phyloP scores from a whole-genome alignment of 805 yeast species.

The Teunomyces tritomae region DNA sequence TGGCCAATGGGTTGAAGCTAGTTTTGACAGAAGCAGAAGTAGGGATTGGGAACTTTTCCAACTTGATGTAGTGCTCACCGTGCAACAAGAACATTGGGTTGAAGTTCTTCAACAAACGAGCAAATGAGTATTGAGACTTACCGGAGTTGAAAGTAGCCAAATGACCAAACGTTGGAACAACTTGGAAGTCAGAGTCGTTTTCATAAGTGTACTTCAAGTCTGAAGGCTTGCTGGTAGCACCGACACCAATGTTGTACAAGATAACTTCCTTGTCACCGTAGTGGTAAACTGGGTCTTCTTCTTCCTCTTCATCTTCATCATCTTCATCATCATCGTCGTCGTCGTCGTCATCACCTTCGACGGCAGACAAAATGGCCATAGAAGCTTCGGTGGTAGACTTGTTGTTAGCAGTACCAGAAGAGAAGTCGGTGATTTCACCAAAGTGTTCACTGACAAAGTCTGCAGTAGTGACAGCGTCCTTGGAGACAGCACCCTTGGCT shows the following conservation, averaged over 20 bases:
- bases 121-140: slow-evolving; percentile 55
- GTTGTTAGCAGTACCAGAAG: slow-evolving; percentile 50
- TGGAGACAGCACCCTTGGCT: slow-evolving; percentile 76
- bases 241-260: slow-evolving; percentile 85
- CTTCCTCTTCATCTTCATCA: slow-evolving; percentile 36
- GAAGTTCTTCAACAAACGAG: slow-evolving; percentile 69
- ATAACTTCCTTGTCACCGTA: slow-evolving; percentile 71
- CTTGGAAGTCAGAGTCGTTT: slow-evolving; percentile 72
- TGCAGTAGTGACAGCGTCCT: slow-evolving; percentile 51
- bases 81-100: slow-evolving; percentile 87
- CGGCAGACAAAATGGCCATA: slow-evolving; percentile 69
- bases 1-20: slow-evolving; percentile 63
- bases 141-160: slow-evolving; percentile 75
- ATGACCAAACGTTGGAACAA: slow-evolving; percentile 86
- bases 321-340: slow-evolving; percentile 44
- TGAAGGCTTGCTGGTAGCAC: slow-evolving; percentile 58
- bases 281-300: slow-evolving; percentile 46
- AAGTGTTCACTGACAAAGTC: slow-evolving; percentile 73
- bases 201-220: slow-evolving; percentile 83
- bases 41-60: slow-evolving; percentile 76
- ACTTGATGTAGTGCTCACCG: slow-evolving; percentile 89
- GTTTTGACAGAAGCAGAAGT: slow-evolving; percentile 63
- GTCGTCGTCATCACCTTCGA: slow-evolving; percentile 46
- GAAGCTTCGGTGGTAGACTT: slow-evolving; percentile 72
- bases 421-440: slow-evolving; percentile 64